Percentiles rank a stretch among this genome's conserved stretches.
These are phyloP conservation scores for Boletus mariae DNA, from an alignment of 1,284 basidiomycete species.

Conservation along the genomic window DNA sequence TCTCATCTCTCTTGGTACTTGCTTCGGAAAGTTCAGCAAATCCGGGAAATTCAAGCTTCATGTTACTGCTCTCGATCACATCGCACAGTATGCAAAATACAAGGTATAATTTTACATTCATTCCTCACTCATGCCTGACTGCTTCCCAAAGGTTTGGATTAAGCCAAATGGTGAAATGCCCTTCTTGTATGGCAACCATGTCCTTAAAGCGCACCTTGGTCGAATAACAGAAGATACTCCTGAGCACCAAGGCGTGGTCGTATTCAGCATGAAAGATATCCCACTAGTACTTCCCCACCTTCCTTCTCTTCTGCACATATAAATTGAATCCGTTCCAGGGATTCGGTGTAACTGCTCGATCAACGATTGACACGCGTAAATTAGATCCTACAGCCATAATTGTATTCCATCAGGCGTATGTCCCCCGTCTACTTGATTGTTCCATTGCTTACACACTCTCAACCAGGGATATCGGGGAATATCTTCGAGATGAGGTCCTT, in stretches of 20 bases:
- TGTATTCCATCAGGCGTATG: slow-evolving; percentile 96
- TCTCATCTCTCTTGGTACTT: slow-evolving; percentile 91
- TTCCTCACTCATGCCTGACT: slow-evolving; percentile 2
- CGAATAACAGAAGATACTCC: slow-evolving; percentile 99
- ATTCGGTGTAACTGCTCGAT: slow-evolving; percentile 96
- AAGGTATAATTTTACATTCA: slow-evolving; percentile 57
- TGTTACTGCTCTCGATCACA: slow-evolving; percentile 88
- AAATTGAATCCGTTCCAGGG: slow-evolving; percentile 53
- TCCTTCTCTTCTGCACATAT: slow-evolving; percentile 4
- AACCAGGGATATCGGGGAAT: slow-evolving; percentile 91
- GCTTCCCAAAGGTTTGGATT: slow-evolving; percentile 84
- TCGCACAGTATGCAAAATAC: slow-evolving; percentile 97
- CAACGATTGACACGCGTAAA: slow-evolving; percentile 95
- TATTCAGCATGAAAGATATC: slow-evolving; percentile 93
- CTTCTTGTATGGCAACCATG: slow-evolving; percentile 98
- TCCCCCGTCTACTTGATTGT: slow-evolving; percentile 1
- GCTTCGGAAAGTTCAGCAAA: slow-evolving; percentile 98
- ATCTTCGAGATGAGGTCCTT: slow-evolving; percentile 87
- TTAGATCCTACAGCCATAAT: slow-evolving; percentile 97
- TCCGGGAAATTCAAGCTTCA: slow-evolving; percentile 98
- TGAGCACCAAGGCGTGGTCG: slow-evolving; percentile 97
- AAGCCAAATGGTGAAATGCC: slow-evolving; percentile 99
- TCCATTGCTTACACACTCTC: slow-evolving; percentile 6
- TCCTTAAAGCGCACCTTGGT: slow-evolving; percentile 98
- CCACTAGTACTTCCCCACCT: slow-evolving; percentile 64